These are phyloP conservation scores for Solanum hybrid DNA, from an alignment of 305 asterid species.

Conservation along the genomic window DNA sequence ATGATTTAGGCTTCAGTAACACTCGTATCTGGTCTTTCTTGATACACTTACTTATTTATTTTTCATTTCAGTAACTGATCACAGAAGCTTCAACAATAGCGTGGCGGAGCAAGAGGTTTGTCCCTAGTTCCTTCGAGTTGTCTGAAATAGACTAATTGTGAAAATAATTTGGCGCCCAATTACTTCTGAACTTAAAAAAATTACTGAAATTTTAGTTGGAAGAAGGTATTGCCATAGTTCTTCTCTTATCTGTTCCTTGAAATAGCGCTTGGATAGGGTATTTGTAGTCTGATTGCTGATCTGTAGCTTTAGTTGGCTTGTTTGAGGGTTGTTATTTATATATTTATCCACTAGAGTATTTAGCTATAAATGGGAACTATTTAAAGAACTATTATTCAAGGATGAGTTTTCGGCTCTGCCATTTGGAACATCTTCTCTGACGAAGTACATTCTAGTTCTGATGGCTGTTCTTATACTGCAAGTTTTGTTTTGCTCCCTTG, in stretches of 20 bases:
- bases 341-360: not conserved
- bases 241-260: not conserved
- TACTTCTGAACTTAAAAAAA: not conserved
- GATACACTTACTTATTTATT: not conserved
- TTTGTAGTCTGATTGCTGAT: not conserved
- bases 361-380: not conserved
- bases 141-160: not conserved
- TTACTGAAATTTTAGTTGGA: not conserved
- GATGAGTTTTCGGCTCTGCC: not conserved
- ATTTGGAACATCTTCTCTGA: not conserved
- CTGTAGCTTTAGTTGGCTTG: not conserved
- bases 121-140: not conserved
- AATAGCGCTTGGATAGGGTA: not conserved
- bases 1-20: not conserved
- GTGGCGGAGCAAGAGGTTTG: slow-evolving; percentile 3
- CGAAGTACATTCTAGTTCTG: not conserved
- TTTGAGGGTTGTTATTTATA: not conserved
- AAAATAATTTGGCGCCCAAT: not conserved
- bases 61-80: not conserved
- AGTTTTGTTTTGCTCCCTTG: not conserved
- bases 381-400: not conserved
- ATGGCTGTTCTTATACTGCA: not conserved
- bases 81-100: slow-evolving; percentile 3
- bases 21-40: not conserved
- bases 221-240: not conserved